phyloP scores from a whole-genome alignment of 371 early-diverging fungal genomes.

The Rhizopus sp. region DNA sequence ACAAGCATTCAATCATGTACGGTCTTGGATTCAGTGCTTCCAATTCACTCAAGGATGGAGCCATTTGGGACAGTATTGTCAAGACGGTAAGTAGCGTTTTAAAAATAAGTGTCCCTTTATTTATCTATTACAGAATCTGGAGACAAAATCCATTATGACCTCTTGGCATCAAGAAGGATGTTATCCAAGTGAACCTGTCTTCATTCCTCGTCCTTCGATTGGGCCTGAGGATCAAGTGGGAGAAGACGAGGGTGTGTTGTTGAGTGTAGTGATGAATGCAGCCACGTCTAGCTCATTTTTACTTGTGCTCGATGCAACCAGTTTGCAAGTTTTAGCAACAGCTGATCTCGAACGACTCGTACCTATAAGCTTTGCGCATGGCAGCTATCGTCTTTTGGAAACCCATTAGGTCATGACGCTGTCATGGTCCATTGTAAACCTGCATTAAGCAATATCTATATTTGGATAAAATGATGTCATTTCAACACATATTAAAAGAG shows the following conservation, averaged over 20 bases:
- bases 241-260: slow-evolving; percentile 77
- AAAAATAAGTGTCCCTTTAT: not conserved
- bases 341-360: slow-evolving; percentile 63
- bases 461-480: not conserved
- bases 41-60: slow-evolving; percentile 35
- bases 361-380: slow-evolving; percentile 68
- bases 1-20: slow-evolving; percentile 67
- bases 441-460: not conserved
- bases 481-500: not conserved
- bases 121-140: slow-evolving; percentile 26
- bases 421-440: too few species aligned
- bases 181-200: slow-evolving; percentile 76
- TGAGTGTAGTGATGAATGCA: slow-evolving; percentile 75
- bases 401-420: not conserved
- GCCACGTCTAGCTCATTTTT: slow-evolving; percentile 66
- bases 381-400: slow-evolving; percentile 26
- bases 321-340: slow-evolving; percentile 65
- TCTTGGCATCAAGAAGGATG: slow-evolving; percentile 63
- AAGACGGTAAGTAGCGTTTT: slow-evolving; percentile 54
- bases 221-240: slow-evolving; percentile 30
- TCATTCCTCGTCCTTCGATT: slow-evolving; percentile 56
- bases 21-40: slow-evolving; percentile 60
- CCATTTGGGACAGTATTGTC: slow-evolving; percentile 70
- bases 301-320: slow-evolving; percentile 69
- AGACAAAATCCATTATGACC: slow-evolving; percentile 31